Evolutionary conservation across 2,329 filamentous ascomycete species (phyloP), one percentile per base, ranked within the genome.

Genomic region (Ophiocordyceps robertsii): DNA sequence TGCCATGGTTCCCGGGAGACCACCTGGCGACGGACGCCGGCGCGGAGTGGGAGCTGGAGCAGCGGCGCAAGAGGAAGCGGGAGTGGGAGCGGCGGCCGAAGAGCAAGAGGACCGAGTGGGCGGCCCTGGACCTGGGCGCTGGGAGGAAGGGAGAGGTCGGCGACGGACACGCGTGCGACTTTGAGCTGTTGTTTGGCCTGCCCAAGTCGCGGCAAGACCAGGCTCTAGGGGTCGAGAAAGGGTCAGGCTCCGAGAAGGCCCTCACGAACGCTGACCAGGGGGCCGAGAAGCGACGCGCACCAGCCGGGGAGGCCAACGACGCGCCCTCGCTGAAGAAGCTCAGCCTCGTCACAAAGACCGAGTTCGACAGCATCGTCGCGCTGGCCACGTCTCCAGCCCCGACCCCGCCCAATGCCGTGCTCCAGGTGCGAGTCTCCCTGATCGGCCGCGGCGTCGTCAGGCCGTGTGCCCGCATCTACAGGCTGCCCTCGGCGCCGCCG

Each of bases 1-100:
- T 73, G 32, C 78, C 87, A 1, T 93, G 84, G 76, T 98, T 95
- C 55, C 92, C 92, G 0, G 82, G 77, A 3, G 92, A 98, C 58
- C 85, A 77, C 47, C 80, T 85, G 0, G 85, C 81, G 5, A 94
- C 88, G 0, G 71, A 75, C 44, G 83, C 88, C 2, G 92, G 92
- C 1, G 80, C 76, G 57, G 66, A 70, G 14, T 95, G 88, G 85
- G 84, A 93, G 57, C 56, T 77, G 30, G 70, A 75, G 31, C 74
- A 89, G 58, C 51, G 60, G 13, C 48, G 84, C 0, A 88, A 82
- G 56, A 80, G 85, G 16, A 90, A 85, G 59, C 72, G 83, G 42
- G 71, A 77, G 24, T 95, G 88, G 88, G 77, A 81, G 41, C 74
- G 75, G 41, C 76, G 80, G 39, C 89, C 92, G 0, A 92, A 85